Evolutionary conservation across 2,329 filamentous ascomycete genomes (phyloP).

Genomic region (Penicillium freii): DNA sequence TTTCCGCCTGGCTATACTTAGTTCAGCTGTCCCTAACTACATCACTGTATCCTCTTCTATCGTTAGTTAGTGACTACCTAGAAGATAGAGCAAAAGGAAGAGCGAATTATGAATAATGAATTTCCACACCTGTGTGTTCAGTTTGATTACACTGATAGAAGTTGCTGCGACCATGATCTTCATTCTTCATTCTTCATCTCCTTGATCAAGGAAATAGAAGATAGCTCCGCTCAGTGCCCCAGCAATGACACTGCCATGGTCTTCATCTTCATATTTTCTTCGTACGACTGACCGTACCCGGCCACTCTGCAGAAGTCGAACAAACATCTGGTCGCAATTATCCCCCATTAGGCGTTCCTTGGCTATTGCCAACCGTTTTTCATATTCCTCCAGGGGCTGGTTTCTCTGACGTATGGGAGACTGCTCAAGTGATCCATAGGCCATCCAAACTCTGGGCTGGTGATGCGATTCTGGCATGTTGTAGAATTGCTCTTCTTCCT

Average conservation of each 20-base stretch:
- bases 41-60: background rate
- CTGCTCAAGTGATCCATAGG: slow-evolving; percentile 38
- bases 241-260: slow-evolving; percentile 34
- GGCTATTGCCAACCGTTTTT: slow-evolving; percentile 19
- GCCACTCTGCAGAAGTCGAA: slow-evolving; percentile 13
- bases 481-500: slow-evolving; percentile 32
- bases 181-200: background rate
- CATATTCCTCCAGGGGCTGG: slow-evolving; percentile 34
- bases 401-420: slow-evolving; percentile 25
- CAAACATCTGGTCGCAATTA: slow-evolving; percentile 26
- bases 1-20: background rate
- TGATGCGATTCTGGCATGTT: slow-evolving; percentile 2
- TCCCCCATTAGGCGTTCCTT: slow-evolving; percentile 26
- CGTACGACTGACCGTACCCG: slow-evolving; percentile 15
- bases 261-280: slow-evolving; percentile 30
- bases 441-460: slow-evolving; percentile 31
- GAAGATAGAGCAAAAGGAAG: background rate
- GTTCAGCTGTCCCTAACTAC: background rate
- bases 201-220: slow-evolving; percentile 17
- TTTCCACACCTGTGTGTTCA: background rate
- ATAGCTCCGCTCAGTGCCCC: slow-evolving; percentile 28
- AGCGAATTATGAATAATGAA: background rate
- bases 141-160: background rate
- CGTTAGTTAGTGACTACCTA: background rate
- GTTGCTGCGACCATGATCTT: background rate